phyloP scores from a whole-genome alignment of 352 stramenopile species.

The Pythium aristosporum region DNA sequence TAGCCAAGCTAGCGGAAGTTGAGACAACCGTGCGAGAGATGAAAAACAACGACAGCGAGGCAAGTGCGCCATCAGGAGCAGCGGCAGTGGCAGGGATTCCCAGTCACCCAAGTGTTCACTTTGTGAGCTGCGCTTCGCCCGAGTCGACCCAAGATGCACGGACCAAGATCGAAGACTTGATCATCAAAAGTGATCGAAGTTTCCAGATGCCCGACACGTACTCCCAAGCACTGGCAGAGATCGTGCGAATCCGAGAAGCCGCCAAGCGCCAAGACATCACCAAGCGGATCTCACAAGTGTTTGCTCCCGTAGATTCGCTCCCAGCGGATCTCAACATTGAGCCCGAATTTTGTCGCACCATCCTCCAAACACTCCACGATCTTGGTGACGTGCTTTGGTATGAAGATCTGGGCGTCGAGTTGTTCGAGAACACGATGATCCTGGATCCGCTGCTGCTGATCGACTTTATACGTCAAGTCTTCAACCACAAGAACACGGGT shows the following conservation, averaged over 20 bases:
- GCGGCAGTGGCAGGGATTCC: no score
- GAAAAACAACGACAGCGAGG: no score
- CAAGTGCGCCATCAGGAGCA: no score
- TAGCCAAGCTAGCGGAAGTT: background rate
- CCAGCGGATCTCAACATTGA: background rate
- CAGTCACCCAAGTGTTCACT: no score
- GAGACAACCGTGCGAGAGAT: background rate
- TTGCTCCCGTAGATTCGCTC: background rate
- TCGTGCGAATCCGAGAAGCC: background rate
- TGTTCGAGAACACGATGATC: conserved; percentile 1
- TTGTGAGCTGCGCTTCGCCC: no score
- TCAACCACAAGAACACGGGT: conserved; percentile 7
- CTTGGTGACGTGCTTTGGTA: conserved; percentile 22
- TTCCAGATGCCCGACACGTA: conserved; percentile 11
- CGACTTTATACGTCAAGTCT: conserved; percentile 10
- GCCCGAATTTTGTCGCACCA: background rate
- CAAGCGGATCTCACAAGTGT: background rate
- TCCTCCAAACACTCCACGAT: conserved; percentile 13
- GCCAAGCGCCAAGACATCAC: background rate
- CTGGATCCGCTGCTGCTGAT: conserved; percentile 15
- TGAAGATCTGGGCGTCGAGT: background rate
- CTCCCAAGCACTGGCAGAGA: background rate
- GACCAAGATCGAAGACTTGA: background rate
- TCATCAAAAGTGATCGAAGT: background rate
- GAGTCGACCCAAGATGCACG: background rate